Percentiles rank a stretch among this genome's conserved stretches.
Conservation (phyloP, 2,329 filamentous ascomycete genomes). For the Laburnicola sp. region DNA sequence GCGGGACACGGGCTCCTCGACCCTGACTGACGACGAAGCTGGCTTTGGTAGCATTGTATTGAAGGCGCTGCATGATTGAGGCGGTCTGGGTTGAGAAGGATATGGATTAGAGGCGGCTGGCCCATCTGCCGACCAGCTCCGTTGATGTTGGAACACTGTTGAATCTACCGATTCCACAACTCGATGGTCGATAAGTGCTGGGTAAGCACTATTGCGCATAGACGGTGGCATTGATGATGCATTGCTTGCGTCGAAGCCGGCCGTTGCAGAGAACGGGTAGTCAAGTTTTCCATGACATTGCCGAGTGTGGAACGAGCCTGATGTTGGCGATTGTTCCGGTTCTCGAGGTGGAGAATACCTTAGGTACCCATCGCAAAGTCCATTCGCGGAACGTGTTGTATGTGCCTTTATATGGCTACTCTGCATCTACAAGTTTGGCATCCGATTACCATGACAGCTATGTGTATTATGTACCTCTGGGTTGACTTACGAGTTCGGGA, state of each 20-base stretch:
- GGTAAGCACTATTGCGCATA: conserved; percentile 12
- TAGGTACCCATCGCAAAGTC: conserved; percentile 19
- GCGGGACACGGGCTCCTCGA: conserved; percentile 35
- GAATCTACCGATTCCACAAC: conserved; percentile 20
- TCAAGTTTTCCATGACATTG: conserved; percentile 30
- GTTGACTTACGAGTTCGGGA: conserved; percentile 24
- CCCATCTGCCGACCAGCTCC: conserved; percentile 31
- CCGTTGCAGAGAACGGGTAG: conserved; percentile 24
- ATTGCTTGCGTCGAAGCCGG: conserved; percentile 22
- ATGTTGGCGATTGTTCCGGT: conserved; percentile 10
- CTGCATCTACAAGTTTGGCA: not conserved
- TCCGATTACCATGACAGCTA: not conserved
- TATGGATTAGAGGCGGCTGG: conserved; percentile 36
- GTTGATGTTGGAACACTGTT: conserved; percentile 26
- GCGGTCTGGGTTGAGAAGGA: conserved; percentile 45
- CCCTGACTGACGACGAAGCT: conserved; percentile 44
- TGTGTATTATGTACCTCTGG: not conserved
- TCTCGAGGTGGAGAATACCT: conserved; percentile 18
- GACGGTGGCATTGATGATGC: conserved; percentile 39
- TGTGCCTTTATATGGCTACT: conserved; percentile 22
- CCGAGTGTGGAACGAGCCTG: conserved; percentile 16
- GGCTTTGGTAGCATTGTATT: conserved; percentile 52
- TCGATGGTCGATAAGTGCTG: conserved; percentile 8
- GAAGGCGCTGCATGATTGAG: conserved; percentile 48
- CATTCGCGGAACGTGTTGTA: conserved; percentile 14